Conservation (phyloP, 1,139 yeast species). For the Ogataea hybrid region DNA sequence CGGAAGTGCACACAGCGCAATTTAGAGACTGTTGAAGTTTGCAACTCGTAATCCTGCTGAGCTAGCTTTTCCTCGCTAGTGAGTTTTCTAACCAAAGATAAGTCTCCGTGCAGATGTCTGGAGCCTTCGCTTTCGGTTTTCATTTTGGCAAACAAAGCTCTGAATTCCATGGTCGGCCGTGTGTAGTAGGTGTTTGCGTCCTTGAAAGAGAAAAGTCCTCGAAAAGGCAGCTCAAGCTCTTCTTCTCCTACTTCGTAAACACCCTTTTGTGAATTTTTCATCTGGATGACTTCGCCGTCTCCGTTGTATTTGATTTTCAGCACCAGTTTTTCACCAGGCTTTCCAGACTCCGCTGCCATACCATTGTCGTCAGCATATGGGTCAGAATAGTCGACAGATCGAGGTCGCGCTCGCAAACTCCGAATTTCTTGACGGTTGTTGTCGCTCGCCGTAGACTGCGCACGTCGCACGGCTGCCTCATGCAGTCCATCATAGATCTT, state of each 20-base stretch:
- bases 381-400: conserved; percentile 2
- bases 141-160: conserved; percentile 45
- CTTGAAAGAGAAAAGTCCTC: conserved; percentile 58
- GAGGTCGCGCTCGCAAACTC: conserved; percentile 15
- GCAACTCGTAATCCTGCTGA: conserved; percentile 19
- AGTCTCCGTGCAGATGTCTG: conserved; percentile 26
- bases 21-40: conserved; percentile 23
- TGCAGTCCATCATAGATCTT: conserved; percentile 24
- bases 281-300: conserved; percentile 4
- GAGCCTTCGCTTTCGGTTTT: conserved; percentile 31
- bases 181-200: conserved; percentile 64
- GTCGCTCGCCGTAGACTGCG: not conserved
- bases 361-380: not conserved
- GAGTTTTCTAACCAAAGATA: conserved; percentile 23
- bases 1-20: conserved; percentile 59
- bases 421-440: conserved; percentile 7
- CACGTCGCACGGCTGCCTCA: conserved; percentile 19
- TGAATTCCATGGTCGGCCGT: conserved; percentile 53
- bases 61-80: conserved; percentile 22
- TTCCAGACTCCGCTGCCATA: not conserved
- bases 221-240: conserved; percentile 52
- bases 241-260: conserved; percentile 26
- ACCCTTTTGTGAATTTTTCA: conserved; percentile 10
- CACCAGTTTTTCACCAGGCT: conserved; percentile 2
- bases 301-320: conserved; percentile 11